A percentile compares a stretch with the other conserved stretches of the same genome.
Conservation (phyloP, 2,329 filamentous ascomycete species). For the Elsinoe fawcettii region DNA sequence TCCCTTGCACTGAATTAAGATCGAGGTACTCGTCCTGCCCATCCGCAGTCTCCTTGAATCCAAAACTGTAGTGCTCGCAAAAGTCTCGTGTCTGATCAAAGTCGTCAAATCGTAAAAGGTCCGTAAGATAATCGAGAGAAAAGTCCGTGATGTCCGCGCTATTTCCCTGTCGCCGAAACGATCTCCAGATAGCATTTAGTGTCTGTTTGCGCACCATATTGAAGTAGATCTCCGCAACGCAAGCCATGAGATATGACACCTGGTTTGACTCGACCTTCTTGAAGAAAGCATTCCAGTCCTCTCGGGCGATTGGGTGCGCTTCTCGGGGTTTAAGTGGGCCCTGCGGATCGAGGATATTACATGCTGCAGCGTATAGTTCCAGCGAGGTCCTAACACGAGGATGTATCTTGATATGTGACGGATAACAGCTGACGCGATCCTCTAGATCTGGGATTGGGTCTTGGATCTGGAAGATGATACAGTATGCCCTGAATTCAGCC, state of each 20-base stretch:
- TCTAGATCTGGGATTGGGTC: constrained; percentile 47
- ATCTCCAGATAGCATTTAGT: constrained; percentile 48
- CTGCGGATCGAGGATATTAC: constrained; percentile 45
- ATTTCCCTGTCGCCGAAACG: constrained; percentile 40
- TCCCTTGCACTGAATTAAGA: constrained; percentile 40
- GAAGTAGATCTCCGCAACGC: constrained; percentile 57
- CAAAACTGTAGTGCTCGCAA: constrained; percentile 47
- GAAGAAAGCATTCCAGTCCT: constrained; percentile 54
- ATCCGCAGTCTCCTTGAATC: constrained; percentile 39
- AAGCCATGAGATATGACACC: constrained; percentile 56
- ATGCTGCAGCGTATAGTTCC: constrained; percentile 49
- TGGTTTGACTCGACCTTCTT: constrained; percentile 45
- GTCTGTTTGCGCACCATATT: constrained; percentile 49
- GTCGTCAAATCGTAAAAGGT: constrained; percentile 49
- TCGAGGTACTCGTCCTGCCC: constrained; percentile 44
- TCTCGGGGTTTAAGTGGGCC: constrained; percentile 44
- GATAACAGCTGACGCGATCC: constrained; percentile 51
- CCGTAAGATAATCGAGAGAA: constrained; percentile 46
- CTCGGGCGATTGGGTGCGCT: constrained; percentile 48
- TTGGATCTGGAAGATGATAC: constrained; percentile 49
- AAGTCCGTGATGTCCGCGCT: constrained; percentile 47
- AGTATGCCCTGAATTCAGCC: constrained; percentile 57
- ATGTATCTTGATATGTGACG: constrained; percentile 42
- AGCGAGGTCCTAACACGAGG: constrained; percentile 49
- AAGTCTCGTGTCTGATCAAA: constrained; percentile 47